Conservation (phyloP, 352 stramenopile genomes). For the Globisporangium camurandrum region DNA sequence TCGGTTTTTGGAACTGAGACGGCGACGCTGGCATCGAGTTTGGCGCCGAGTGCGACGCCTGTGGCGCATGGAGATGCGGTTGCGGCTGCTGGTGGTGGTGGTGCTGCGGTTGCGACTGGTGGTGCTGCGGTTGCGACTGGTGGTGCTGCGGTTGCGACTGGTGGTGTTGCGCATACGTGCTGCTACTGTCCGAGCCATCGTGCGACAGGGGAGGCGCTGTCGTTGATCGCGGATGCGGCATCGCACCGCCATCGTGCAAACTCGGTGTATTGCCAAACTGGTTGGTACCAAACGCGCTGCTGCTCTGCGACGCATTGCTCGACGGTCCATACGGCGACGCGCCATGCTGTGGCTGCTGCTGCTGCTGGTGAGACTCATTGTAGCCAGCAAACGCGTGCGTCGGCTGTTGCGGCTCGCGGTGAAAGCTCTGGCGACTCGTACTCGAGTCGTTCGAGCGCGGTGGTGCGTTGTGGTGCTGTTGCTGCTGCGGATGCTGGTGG, state of each 20-base stretch:
- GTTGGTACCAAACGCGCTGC: no score
- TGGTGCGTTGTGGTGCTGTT: neutral
- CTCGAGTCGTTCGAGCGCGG: constrained; percentile 16
- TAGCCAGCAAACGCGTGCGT: constrained; percentile 2
- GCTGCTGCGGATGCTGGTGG: neutral
- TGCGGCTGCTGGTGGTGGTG: constrained; percentile 1
- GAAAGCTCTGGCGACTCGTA: constrained; percentile 1
- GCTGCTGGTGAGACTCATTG: constrained; percentile 2
- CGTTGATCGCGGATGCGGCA: constrained; percentile 2
- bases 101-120: constrained; percentile 28
- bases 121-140: constrained; percentile 11
- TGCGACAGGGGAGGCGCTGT: constrained; percentile 6
- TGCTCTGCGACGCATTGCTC: constrained; percentile 1
- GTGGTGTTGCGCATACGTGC: constrained; percentile 2
- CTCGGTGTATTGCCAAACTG: neutral
- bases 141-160: constrained; percentile 5
- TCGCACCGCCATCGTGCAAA: constrained; percentile 5
- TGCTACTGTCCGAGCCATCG: constrained; percentile 6
- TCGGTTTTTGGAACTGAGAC: constrained; percentile 27
- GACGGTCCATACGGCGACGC: constrained; percentile 12
- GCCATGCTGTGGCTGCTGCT: neutral
- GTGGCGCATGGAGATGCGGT: neutral
- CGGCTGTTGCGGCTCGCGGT: neutral
- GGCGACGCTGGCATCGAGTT: constrained; percentile 14
- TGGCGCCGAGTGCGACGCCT: constrained; percentile 13